Conservation (phyloP, 169 alveolate species). For the Plasmodium falciparum region DNA sequence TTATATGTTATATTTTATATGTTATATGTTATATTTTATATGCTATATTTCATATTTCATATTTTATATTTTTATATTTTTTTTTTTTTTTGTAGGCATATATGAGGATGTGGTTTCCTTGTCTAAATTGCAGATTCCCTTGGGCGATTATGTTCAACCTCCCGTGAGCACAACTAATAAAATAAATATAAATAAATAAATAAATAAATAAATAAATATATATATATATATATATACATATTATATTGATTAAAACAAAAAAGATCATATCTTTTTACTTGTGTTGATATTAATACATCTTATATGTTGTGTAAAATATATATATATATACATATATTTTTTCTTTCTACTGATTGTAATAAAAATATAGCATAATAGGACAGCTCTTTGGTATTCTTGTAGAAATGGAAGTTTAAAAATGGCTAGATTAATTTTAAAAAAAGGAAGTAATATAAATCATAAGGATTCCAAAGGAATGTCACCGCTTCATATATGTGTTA, state of each 20-base stretch:
- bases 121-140: conserved; percentile 66
- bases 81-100: conserved; percentile 22
- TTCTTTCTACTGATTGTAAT: not conserved
- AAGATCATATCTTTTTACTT: not conserved
- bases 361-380: conserved; percentile 36
- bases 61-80: too few species aligned
- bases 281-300: not conserved
- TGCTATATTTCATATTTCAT: too few species aligned
- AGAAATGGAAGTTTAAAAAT: conserved; percentile 66
- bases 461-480: conserved; percentile 59
- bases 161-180: conserved; percentile 23
- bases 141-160: conserved; percentile 70
- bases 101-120: conserved; percentile 63
- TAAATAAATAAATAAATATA: not conserved
- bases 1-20: too few species aligned
- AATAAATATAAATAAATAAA: not conserved
- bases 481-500: conserved; percentile 65
- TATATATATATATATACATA: not conserved
- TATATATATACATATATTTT: not conserved
- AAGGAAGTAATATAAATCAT: conserved; percentile 73
- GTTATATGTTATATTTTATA: too few species aligned
- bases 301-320: not conserved
- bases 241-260: not conserved
- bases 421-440: conserved; percentile 65
- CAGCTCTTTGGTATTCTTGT: conserved; percentile 71